phyloP scores from a whole-genome alignment of 1,139 yeast species.

The Pichia sp. region DNA sequence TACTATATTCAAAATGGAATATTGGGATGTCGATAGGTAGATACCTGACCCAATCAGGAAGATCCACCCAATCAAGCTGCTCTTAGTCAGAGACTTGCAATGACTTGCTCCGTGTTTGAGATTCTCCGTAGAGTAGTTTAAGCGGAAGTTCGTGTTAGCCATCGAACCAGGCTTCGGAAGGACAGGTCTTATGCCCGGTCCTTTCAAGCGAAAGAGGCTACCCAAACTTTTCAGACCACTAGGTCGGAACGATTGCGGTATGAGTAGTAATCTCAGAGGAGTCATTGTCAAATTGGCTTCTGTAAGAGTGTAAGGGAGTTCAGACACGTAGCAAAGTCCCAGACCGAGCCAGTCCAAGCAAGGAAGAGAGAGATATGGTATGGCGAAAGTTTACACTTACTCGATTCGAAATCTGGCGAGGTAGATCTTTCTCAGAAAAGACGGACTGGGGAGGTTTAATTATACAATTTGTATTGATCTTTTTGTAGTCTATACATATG shows the following conservation, averaged over 20 bases:
- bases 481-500: slow-evolving; percentile 2
- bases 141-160: not conserved
- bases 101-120: not conserved
- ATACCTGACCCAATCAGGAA: not conserved
- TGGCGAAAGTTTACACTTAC: not conserved
- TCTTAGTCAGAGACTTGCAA: not conserved
- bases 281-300: not conserved
- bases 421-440: not conserved
- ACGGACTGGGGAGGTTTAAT: slow-evolving; percentile 1
- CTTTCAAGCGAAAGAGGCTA: not conserved
- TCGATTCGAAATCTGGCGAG: not conserved
- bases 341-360: not conserved
- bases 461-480: slow-evolving; percentile 2
- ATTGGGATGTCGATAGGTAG: not conserved
- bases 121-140: not conserved
- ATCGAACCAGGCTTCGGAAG: not conserved
- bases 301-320: not conserved
- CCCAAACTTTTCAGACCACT: not conserved
- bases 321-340: not conserved
- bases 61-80: not conserved
- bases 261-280: not conserved
- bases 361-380: not conserved
- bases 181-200: not conserved
- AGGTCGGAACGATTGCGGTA: not conserved
- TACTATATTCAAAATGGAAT: not conserved